Base-by-base conservation (phyloP, 2,329 filamentous ascomycete genomes). In the Colletotrichum spaethianum region DNA sequence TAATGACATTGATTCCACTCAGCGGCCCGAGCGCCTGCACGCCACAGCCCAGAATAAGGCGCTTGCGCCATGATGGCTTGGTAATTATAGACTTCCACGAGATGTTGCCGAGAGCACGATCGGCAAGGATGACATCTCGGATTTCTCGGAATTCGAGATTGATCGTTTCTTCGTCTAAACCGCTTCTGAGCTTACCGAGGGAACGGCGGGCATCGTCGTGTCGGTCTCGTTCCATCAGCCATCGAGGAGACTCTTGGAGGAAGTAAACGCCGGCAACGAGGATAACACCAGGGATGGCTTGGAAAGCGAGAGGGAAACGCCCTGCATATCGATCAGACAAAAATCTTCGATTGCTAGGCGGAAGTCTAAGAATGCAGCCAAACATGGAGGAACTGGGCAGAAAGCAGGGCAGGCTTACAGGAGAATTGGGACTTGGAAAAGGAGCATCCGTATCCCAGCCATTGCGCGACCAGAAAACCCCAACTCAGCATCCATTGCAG, bases 21-120 rank as follows among this genome's bases (percentile, higher is more conserved):
- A 84, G 80, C 48, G 85, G 86, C 1, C 83, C 85, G 66, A 88
- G 86, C 1, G 83, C 83, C 74, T 88, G 86, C 0, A 88, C 80
- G 50, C 83, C 84, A 63, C 83, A 85, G 4, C 84, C 86, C 5
- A 88, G 79, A 6, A 87, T 74, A 23, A 88, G 76, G 20, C 86
- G 80, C 70, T 81, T 82, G 63, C 85, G 80, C 83, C 84, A 87
- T 6, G 80, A 81, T 1, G 84, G 78, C 57, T 82, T 82, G 8
- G 81, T 82, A 60, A 86, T 73, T 55, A 87, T 81, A 4, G 83
- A 81, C n/a, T 78, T 80, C 80, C 84, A 84, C 4, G 55, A 46
- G 2, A 80, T 78, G 26, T 81, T 77, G 5, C 78, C 79, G 4
- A 80, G 74, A 48, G 77, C 79, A 16, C 78, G 76, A 48, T 85